These are phyloP conservation scores for Rhizopus delemar DNA, from an alignment of 371 early-diverging fungal genomes.

Conservation along the genomic window DNA sequence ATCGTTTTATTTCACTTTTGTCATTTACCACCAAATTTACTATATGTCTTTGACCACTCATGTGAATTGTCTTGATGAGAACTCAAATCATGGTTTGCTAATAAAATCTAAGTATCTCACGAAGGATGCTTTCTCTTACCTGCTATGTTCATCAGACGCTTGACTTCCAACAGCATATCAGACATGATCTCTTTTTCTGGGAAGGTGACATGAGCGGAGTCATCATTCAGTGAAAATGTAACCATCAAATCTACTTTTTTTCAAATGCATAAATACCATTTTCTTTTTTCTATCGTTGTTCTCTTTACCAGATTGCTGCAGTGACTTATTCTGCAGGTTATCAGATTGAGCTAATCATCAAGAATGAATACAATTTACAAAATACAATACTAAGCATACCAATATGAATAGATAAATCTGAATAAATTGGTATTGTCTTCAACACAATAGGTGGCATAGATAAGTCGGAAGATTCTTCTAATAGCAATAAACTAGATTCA, in stretches of 20 bases:
- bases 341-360: slow-evolving; percentile 16
- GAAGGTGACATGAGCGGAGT: slow-evolving; percentile 27
- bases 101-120: background rate
- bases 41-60: slow-evolving; percentile 33
- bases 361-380: background rate
- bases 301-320: slow-evolving; percentile 1
- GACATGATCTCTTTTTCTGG: slow-evolving; percentile 33
- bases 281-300: slow-evolving; percentile 7
- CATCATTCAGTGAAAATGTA: slow-evolving; percentile 23
- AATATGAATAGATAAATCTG: slow-evolving; percentile 25
- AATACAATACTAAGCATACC: slow-evolving; percentile 11
- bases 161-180: slow-evolving; percentile 24
- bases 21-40: slow-evolving; percentile 19
- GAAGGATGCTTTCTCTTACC: slow-evolving; percentile 18
- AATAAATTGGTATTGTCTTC: slow-evolving; percentile 28
- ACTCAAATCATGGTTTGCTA: slow-evolving; percentile 1
- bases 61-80: slow-evolving; percentile 15
- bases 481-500: slow-evolving; percentile 25
- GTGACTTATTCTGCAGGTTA: background rate
- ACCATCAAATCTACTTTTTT: slow-evolving; percentile 24
- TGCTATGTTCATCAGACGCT: slow-evolving; percentile 12
- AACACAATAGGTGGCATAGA: slow-evolving; percentile 36
- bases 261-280: background rate
- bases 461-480: slow-evolving; percentile 23
- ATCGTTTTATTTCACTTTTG: background rate